These are phyloP conservation scores for Zymoseptoria crescenta DNA, from an alignment of 2,329 filamentous ascomycete genomes.

Conservation along the genomic window DNA sequence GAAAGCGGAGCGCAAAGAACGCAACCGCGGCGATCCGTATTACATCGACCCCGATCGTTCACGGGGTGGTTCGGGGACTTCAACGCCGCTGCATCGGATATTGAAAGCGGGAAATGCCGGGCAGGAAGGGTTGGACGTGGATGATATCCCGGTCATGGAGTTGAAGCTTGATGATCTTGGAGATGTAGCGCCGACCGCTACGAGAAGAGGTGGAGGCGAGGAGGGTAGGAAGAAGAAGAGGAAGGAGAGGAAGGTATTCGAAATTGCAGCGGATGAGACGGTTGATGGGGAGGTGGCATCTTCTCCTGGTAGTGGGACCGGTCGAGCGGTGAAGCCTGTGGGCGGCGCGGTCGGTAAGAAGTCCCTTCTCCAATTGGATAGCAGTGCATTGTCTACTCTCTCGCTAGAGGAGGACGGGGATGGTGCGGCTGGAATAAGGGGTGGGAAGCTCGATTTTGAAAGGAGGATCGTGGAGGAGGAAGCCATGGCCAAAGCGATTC, in stretches of 20 bases:
- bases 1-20: conserved; percentile 68
- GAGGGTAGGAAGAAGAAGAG: conserved; percentile 1
- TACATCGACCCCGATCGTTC: conserved; percentile 58
- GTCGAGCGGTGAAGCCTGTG: conserved; percentile 22
- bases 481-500: conserved; percentile 82
- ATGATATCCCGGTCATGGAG: conserved; percentile 93
- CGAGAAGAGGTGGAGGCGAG: not conserved
- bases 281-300: conserved; percentile 31
- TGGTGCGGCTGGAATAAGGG: conserved; percentile 21
- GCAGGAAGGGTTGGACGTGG: conserved; percentile 75
- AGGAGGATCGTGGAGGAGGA: conserved; percentile 67
- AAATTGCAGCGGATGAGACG: conserved; percentile 43
- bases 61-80: conserved; percentile 45
- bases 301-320: conserved; percentile 7
- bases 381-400: conserved; percentile 67
- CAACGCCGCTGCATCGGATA: conserved; percentile 73
- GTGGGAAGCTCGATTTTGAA: conserved; percentile 51
- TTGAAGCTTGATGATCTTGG: conserved; percentile 57
- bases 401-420: conserved; percentile 50
- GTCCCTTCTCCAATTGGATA: conserved; percentile 74
- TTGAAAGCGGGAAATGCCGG: conserved; percentile 50
- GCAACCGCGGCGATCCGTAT: conserved; percentile 89
- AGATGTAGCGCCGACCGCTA: conserved; percentile 6
- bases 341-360: conserved; percentile 43
- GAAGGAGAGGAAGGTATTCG: conserved; percentile 33